Conservation (phyloP, 1,284 basidiomycete genomes). For the Cerrena zonata region DNA sequence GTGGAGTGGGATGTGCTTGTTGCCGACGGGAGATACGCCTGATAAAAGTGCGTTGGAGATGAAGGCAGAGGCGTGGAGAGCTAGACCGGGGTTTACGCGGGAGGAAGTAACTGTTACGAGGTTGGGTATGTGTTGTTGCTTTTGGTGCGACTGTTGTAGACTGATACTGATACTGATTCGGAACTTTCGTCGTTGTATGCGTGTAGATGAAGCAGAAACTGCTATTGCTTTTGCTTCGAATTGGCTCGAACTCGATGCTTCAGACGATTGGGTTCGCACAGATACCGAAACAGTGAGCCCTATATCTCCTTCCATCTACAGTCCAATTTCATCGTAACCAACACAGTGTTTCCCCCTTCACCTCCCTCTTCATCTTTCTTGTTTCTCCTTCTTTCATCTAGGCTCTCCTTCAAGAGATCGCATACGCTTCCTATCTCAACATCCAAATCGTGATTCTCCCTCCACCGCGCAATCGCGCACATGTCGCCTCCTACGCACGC, state of each 20-base stretch:
- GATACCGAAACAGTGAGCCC: slow-evolving; percentile 86
- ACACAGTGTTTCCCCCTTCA: background rate
- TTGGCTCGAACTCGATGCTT: slow-evolving; percentile 92
- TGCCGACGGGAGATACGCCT: slow-evolving; percentile 47
- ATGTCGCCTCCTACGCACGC: slow-evolving; percentile 88
- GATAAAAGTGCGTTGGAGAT: slow-evolving; percentile 54
- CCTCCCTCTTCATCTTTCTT: background rate
- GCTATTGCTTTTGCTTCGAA: slow-evolving; percentile 78
- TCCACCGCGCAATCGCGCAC: slow-evolving; percentile 79
- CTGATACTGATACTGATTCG: background rate
- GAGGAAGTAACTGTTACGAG: slow-evolving; percentile 87
- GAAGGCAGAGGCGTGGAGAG: slow-evolving; percentile 85
- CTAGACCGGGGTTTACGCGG: slow-evolving; percentile 69
- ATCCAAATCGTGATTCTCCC: slow-evolving; percentile 83
- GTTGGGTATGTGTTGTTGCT: slow-evolving; percentile 52
- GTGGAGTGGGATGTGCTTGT: slow-evolving; percentile 86
- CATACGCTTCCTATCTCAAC: slow-evolving; percentile 89
- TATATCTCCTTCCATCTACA: background rate
- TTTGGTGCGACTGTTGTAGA: background rate
- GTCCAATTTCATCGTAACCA: background rate
- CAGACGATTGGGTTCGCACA: slow-evolving; percentile 90
- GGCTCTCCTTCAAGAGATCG: slow-evolving; percentile 90
- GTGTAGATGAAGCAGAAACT: slow-evolving; percentile 76
- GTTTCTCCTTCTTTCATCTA: too few species aligned
- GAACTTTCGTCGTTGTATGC: background rate